Base-by-base conservation (phyloP, 208 protist genomes). In the Angomonas deanei region DNA sequence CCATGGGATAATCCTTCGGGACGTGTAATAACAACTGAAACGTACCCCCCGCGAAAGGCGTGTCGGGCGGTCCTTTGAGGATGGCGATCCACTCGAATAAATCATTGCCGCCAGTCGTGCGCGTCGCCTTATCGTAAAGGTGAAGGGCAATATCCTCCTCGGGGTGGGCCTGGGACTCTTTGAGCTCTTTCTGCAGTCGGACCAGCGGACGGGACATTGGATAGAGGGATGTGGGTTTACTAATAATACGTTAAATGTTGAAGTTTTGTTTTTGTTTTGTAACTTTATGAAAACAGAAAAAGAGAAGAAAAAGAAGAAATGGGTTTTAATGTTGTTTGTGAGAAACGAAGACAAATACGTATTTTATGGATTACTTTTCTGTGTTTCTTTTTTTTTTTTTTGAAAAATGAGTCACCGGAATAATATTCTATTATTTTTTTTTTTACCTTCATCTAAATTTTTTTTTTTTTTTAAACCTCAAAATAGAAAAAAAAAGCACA, bases 1-100 rank as follows among this genome's bases (percentile, higher is more conserved):
- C 70, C 63, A 97, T 88, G 5, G 93, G 93, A 65, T 97, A 97
- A 24, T 94, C 82, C 17, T 75, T 63, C 1, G 93, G 84, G 6
- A 96, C 73, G 3, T 64, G 64, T 26, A 97, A 48, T 15, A 79
- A 55, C 3, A 97, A 57, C 15, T 63, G 46, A 67, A 91, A 97
- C 3, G 53, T 30, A 39, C 86, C 88, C 5, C 84, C 86, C 23
- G 76, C 88, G 54, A 84, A 97, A 0, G 89, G 85, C 0, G 91
- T 94, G 42, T 82, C 93, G 0, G 65, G 70, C 11, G 93, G 91
- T 1, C 89, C 89, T 3, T 68, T 42, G 3, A 96, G 80, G 15
- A 66, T 53, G 27, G 86, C 89, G 13, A 84, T 56, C 87, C 89
- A 96, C 26, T 32, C 21, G 30, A 85, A 91, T 8, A 94, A 58